Base-by-base conservation (phyloP, 1,284 basidiomycete genomes). In the Cystobasidium sp. region DNA sequence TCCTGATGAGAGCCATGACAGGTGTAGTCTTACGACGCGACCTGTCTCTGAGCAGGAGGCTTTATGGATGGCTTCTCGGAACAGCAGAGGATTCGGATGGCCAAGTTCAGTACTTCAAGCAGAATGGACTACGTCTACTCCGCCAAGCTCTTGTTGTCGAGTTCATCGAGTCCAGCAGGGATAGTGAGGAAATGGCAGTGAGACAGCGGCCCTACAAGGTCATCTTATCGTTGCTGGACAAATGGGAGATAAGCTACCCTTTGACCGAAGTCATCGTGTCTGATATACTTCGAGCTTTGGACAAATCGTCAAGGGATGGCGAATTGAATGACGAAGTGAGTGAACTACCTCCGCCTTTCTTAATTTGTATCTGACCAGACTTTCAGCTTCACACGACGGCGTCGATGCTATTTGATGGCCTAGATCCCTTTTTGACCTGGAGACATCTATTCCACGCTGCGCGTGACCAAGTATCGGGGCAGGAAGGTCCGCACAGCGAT, bases 21-120 rank as follows among this genome's bases (percentile, higher is more conserved):
- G 78, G 77, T 4, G 93, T 97, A 14, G 94, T 97, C 5, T 86
- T 99, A 59, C 88, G 95, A 69, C 87, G 94, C 46, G 97, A 99
- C 81, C 85, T 98, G 16, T 95, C 94, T 0, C 86, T 99, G 62
- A 98, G 94, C 82, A 88, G 97, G 68, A 87, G 97, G 20, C 84
- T 99, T 39, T 97, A 95, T 83, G 89, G 90, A 0, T 99, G 97
- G 97, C 84, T 99, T 0, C 84, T 98, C 22, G 94, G 94, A 0
- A 82, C 90, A 0, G 89, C 89, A 51, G 94, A 97, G 75, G 86
- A 88, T 73, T 87, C 87, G 55, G 88, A 91, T 31, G 83, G 84
- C 24, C 94, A 95, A 80, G 84, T 90, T 9, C 85, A 83, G 5
- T 92, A 92, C 82, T 85, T 95, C 79, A 87, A 85, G 75, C 79